Base-by-base conservation (phyloP, 805 yeast species). In the Isabelozyma rhagii region DNA sequence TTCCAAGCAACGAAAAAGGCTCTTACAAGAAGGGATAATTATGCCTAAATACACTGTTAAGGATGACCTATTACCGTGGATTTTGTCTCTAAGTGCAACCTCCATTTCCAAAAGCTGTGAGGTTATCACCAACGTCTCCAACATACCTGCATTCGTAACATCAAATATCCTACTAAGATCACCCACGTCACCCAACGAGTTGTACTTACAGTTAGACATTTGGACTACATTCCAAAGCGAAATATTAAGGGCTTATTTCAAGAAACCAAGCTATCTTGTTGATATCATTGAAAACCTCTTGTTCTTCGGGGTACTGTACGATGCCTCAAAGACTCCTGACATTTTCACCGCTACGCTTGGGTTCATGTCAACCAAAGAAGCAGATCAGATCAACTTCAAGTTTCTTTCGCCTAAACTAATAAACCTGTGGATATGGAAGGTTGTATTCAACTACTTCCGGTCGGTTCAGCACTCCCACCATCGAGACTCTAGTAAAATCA, bases 101-200 rank as follows among this genome's bases (percentile, higher is more conserved):
- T 58, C 54, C 39, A 61, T 77, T 9, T 52, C 61, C 6, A 59
- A 56, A 2, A 68, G 77, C 3, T 75, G 79, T 49, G 39, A 51
- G 2, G 51, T 67, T 1, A 55, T 78, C 8, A 45, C 66, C 0
- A 63, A 67, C 14, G 50, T 61, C 8, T 47, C 60, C 1, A 52
- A 59, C 2, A 62, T 75, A 13, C 82, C 82, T 0, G 55, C 69
- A 0, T 74, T 70, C 56, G 64, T 78, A 1, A 44, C 66, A 1
- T 59, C 66, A 1, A 80, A 78, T 50, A 56, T 77, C 4, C 55
- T 75, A 2, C 51, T 62, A 1, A 61, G 82, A 43, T 63, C 74
- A 1, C 77, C 78, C 1, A 49, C 59, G 47, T 60, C 66, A 5
- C 51, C 52, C 17, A 54, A 61, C 5, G 78, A 74, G 39, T 55